These are phyloP conservation scores for Acmispon strigosus DNA, from an alignment of 306 rosid genomes.

Conservation along the genomic window DNA sequence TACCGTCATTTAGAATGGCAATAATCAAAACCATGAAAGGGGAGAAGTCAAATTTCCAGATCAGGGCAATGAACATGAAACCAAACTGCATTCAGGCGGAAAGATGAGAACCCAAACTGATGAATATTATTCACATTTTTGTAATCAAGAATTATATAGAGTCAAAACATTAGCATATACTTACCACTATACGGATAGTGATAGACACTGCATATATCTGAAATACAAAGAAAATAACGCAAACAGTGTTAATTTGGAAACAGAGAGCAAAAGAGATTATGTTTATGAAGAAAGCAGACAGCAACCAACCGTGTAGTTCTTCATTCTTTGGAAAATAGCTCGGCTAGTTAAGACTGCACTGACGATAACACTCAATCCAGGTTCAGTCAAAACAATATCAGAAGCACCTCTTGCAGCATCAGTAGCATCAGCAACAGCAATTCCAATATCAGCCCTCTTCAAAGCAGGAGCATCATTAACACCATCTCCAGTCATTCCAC, in stretches of 20 bases:
- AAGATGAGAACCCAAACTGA: neutral
- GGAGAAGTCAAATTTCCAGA: constrained; percentile 95
- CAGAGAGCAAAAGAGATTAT: neutral
- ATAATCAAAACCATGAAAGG: constrained; percentile 99
- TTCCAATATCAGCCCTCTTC: constrained; percentile 97
- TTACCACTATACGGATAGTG: constrained; percentile 98
- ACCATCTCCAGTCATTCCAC: constrained; percentile 99
- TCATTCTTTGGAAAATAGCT: constrained; percentile 97
- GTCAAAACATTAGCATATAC: constrained; percentile 16
- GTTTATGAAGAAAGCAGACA: neutral
- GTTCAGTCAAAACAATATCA: constrained; percentile 94
- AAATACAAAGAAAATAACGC: neutral
- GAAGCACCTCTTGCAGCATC: constrained; percentile 99
- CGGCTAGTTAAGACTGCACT: constrained; percentile 98
- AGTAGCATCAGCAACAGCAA: constrained; percentile 98
- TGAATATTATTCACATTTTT: neutral
- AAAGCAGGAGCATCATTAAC: constrained; percentile 99
- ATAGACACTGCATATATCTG: constrained; percentile 99
- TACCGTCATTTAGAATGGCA: constrained; percentile 96
- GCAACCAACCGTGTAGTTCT: constrained; percentile 83
- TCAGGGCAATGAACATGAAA: constrained; percentile 88
- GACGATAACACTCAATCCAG: constrained; percentile 93
- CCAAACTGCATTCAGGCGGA: constrained; percentile 67
- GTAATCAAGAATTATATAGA: neutral
- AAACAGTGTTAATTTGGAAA: neutral